Evolutionary conservation across 441 rosid genomes (phyloP).

Genomic region (Lepidium campestre): DNA sequence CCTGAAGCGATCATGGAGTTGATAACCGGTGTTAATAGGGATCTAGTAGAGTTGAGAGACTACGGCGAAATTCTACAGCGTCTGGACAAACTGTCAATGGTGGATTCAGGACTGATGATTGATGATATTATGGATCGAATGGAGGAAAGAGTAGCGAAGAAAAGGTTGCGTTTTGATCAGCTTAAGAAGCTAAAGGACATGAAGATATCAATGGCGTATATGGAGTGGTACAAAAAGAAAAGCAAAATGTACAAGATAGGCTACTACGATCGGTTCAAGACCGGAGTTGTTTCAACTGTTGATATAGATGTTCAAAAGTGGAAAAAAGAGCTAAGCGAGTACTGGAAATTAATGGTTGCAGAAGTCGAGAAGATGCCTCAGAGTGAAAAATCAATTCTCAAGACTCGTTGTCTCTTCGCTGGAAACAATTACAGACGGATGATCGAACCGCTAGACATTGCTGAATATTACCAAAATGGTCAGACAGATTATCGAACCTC

Average conservation of each 20-base stretch:
- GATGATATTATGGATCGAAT: constrained; percentile 16
- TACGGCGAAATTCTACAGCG: background rate
- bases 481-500: constrained; percentile 19
- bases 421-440: constrained; percentile 54
- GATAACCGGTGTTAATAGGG: background rate
- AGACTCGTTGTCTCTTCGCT: constrained; percentile 25
- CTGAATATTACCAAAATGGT: constrained; percentile 36
- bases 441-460: constrained; percentile 71
- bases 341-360: constrained; percentile 43
- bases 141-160: constrained; percentile 22
- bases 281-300: background rate
- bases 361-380: constrained; percentile 49
- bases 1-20: constrained; percentile 32
- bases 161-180: constrained; percentile 25
- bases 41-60: background rate
- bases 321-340: constrained; percentile 27
- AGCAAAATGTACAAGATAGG: constrained; percentile 21
- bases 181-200: constrained; percentile 29
- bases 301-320: background rate
- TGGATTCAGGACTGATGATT: background rate
- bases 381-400: constrained; percentile 22
- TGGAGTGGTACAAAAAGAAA: constrained; percentile 61
- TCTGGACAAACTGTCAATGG: background rate
- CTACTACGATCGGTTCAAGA: constrained; percentile 58
- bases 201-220: constrained; percentile 36